Base-by-base conservation (phyloP, 768 basidiomycete genomes). In the Pleurotus citrinopileatus region DNA sequence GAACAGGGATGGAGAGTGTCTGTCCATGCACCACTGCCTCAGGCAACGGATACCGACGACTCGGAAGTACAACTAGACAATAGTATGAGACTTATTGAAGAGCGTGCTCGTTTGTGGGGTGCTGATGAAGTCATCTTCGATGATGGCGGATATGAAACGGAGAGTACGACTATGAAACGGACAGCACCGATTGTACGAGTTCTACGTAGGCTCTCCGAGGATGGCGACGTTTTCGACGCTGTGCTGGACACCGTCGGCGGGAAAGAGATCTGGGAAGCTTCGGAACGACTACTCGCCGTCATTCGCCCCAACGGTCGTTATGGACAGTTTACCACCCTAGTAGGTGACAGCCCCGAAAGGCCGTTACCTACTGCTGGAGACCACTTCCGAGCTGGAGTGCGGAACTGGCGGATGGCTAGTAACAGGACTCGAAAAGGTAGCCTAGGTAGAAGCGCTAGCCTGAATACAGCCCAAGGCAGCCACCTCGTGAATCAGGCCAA, bases 231-330 rank as follows among this genome's bases (percentile, higher is more conserved):
- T 28, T 89, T 94, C 66, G 92, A 95, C 64, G 87, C 83, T 19
- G 79, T 97, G 2, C 66, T 95, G 57, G 94, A 96, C 66, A 89
- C 88, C 1, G 70, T 91, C 15, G 94, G 94, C 3, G 91, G 94
- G 13, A 79, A 80, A 62, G 83, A 80, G 34, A 77, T 94, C 29
- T 91, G 92, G 80, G 86, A 90, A 58, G 87, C 84, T 3, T 80
- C 86, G 2, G 82, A 83, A 59, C 66, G 77, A 51, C 72, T 96
- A 29, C 72, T 92, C 67, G 23, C 32, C 7, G 20, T 51, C 34
- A 51, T 10, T 15, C 48, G 29, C 12, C 48, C 48, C 20, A 37
- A 9, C 6, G 48, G 48, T n/a, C 70, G 64, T 62, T 59, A 63
- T 54, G 68, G 63, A 45, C 85, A 91, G 65, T 92, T 94, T 65